phyloP scores from a whole-genome alignment of 2,329 filamentous ascomycete species.

The Drechslerella dactyloides region DNA sequence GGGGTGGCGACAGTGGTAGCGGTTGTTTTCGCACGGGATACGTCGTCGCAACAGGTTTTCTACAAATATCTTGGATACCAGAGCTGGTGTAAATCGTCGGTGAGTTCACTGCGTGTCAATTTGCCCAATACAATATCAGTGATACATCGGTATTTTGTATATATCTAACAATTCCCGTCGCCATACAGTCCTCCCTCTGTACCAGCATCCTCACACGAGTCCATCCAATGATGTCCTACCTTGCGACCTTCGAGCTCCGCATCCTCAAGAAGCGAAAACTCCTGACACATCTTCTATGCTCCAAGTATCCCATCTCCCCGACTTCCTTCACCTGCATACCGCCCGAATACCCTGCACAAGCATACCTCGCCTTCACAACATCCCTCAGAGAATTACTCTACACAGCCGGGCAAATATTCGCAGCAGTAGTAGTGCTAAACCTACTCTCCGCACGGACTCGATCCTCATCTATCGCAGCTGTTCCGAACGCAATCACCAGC shows the following conservation, averaged over 20 bases:
- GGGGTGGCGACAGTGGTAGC: not conserved
- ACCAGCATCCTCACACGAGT: not conserved
- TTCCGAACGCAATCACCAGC: too few relatives aligned
- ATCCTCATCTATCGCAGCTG: too few relatives aligned
- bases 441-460: not conserved
- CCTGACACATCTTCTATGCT: conserved; percentile 8
- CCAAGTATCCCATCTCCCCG: not conserved
- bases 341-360: conserved; percentile 26
- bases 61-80: not conserved
- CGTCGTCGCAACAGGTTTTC: not conserved
- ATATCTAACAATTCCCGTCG: not conserved
- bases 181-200: not conserved
- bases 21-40: not conserved
- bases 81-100: not conserved
- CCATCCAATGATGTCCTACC: too few relatives aligned
- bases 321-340: conserved; percentile 8
- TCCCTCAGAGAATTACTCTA: conserved; percentile 6
- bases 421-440: not conserved
- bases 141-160: not conserved
- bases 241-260: not conserved
- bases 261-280: conserved; percentile 25
- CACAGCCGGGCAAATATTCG: conserved; percentile 2
- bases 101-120: not conserved
- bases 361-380: conserved; percentile 21
- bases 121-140: not conserved